Evolutionary conservation across 2,329 filamentous ascomycete genomes (phyloP), one percentile per base, ranked within the genome.

Genomic region (Penicillium sp.): DNA sequence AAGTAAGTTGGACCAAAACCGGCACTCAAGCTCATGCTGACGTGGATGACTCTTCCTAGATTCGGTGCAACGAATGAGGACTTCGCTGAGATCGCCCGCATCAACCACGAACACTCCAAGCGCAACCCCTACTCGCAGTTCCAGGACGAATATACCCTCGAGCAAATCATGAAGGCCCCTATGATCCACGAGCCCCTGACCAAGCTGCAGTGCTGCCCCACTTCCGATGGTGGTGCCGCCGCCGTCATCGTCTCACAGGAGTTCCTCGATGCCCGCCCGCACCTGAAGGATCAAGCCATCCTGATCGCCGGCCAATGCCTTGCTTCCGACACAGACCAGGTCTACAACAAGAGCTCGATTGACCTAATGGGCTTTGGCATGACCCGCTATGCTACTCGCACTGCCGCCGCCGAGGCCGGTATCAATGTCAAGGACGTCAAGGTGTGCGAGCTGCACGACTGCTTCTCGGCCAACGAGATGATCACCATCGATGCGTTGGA

Each of bases 121-220:
- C 86, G 89, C 66, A 98, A 98, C 82, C 94, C 94, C 10, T 99
- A 99, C 83, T 94, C 92, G n/a, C 94, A 98, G 78, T 98, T 99
- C 83, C 89, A 89, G 71, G 87, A 96, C 71, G 91, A 94, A 73
- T 98, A 98, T 81, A 90, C 90, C 0, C 86, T 89, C 41, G 90
- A 96, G 35, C 88, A 98, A 77, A 83, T 98, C 73, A 77, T 91
- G 72, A 81, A 88, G 39, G 80, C 91, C 0, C 82, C 91, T 60
- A 90, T 87, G 83, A 91, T 98, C 76, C 87, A 91, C 78, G 86
- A 87, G 64, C 94, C 94, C 16, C 84, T 98, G 56, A 98, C 95
- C 59, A 98, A 97, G 79, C 87, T 98, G n/a, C 95, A 98, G 80
- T 98, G 94, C 84, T 97, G 94, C 78, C 94, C 95, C 1, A 98